Evolutionary conservation across 345 rosid species (phyloP), one percentile per base, ranked within the genome.

Genomic region (Streptanthus diversifolius): DNA sequence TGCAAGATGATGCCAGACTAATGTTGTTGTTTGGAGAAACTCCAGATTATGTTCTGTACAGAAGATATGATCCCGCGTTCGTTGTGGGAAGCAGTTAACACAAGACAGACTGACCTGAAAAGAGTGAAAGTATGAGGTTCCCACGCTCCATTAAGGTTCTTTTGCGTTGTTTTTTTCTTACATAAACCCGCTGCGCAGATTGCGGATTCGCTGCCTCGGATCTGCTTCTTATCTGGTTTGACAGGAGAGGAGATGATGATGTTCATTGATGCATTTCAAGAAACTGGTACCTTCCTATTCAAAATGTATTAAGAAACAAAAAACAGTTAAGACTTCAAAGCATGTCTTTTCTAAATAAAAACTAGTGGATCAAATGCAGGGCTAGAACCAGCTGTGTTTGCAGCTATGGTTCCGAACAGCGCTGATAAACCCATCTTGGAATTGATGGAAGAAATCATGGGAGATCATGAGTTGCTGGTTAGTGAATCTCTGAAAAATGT

Each of bases 161-260:
- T 41, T 12, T 62, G 45, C 14, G 65, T 7, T 21, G 13, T 13
- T 49, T n/a, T 64, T 64, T 51, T 49, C 72, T 77, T 21, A 71
- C 58, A 65, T 21, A 29, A 19, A 19, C 19, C 24, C 3, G 0
- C 8, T 1, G 24, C 70, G 70, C 82, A 93, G 96, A 44, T 88
- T 2, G 93, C 89, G 0, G 76, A 83, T 69, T 81, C 90, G 5
- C 51, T 90, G 57, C 97, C 96, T 24, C 82, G 92, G 53, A 88
- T 93, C 54, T 90, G 97, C 86, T 82, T 88, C 78, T 80, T 90
- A 43, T 93, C 97, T 49, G 97, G 96, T 63, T 90, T 90, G 61
- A 87, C 78, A 12, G 97, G 98, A 66, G 98, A 93, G 77, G 98
- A 93, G 82, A 87, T 84, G 87, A 89, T 86, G 88, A 93, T 93